phyloP scores from a whole-genome alignment of 306 rosid species.

The Medicago ruthenica region DNA sequence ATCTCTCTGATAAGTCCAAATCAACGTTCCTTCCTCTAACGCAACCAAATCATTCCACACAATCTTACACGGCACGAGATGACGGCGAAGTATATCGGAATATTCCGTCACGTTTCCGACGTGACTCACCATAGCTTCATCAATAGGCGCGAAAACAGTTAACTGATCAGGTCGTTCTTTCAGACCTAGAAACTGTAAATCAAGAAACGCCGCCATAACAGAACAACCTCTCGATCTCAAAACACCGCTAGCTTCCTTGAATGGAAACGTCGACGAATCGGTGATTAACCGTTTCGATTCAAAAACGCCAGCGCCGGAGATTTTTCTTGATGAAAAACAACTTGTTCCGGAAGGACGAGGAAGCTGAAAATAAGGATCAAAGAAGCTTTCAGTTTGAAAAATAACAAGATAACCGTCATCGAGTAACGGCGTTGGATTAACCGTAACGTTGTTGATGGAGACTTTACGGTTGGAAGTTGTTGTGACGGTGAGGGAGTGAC shows the following conservation, averaged over 20 bases:
- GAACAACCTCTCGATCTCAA: constrained; percentile 23
- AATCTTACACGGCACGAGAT: constrained; percentile 62
- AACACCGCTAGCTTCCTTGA: constrained; percentile 1
- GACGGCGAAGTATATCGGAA: constrained; percentile 50
- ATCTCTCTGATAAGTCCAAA: constrained; percentile 51
- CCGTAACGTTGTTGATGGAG: constrained; percentile 64
- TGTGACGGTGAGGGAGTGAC: constrained; percentile 54
- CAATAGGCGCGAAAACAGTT: constrained; percentile 10
- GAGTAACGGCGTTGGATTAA: constrained; percentile 48
- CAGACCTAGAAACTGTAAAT: constrained; percentile 1
- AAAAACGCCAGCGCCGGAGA: background rate
- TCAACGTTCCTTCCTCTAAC: constrained; percentile 42
- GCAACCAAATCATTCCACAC: constrained; percentile 52
- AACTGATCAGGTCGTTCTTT: constrained; percentile 28
- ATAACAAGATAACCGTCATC: constrained; percentile 55
- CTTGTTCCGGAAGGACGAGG: constrained; percentile 3
- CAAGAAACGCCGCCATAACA: constrained; percentile 1
- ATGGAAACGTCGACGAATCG: background rate
- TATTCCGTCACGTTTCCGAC: constrained; percentile 32
- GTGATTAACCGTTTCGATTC: constrained; percentile 4
- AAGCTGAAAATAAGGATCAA: constrained; percentile 51
- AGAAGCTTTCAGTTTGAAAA: constrained; percentile 47
- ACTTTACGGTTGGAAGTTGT: constrained; percentile 44
- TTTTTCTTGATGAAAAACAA: background rate
- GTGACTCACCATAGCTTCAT: constrained; percentile 16